phyloP scores from a whole-genome alignment of 2,329 filamentous ascomycete genomes.

The Shiraia sp. region DNA sequence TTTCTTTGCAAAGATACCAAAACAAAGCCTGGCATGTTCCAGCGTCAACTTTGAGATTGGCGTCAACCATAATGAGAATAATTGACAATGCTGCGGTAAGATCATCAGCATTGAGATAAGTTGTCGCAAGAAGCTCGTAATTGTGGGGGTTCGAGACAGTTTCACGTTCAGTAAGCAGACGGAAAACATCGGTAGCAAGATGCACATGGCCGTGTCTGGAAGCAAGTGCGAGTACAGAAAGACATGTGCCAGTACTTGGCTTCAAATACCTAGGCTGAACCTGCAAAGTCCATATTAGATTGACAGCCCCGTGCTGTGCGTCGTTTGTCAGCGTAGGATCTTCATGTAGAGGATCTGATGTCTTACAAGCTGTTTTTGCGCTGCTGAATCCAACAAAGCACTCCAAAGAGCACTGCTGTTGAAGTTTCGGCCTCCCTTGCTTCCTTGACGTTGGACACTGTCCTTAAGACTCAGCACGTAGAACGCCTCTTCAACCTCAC shows the following conservation, averaged over 20 bases:
- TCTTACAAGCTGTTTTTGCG: slow-evolving; percentile 60
- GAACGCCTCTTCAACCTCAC: slow-evolving; percentile 78
- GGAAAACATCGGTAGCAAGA: slow-evolving; percentile 73
- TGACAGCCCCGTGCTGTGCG: slow-evolving; percentile 63
- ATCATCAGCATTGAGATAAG: slow-evolving; percentile 66
- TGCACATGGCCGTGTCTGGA: slow-evolving; percentile 68
- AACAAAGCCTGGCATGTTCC: slow-evolving; percentile 68
- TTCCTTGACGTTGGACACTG: slow-evolving; percentile 16
- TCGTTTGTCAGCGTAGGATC: slow-evolving; percentile 8
- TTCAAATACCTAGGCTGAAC: slow-evolving; percentile 64
- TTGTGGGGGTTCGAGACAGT: slow-evolving; percentile 67
- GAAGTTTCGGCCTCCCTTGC: slow-evolving; percentile 42
- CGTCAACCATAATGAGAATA: slow-evolving; percentile 72
- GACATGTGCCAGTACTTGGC: slow-evolving; percentile 66
- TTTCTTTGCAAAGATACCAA: slow-evolving; percentile 55
- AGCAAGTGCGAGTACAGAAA: slow-evolving; percentile 73
- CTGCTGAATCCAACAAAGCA: slow-evolving; percentile 76
- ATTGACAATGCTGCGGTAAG: slow-evolving; percentile 68
- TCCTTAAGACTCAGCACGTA: slow-evolving; percentile 60
- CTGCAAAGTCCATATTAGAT: slow-evolving; percentile 71
- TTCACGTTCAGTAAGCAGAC: slow-evolving; percentile 62
- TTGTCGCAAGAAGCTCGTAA: slow-evolving; percentile 77
- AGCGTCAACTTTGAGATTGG: slow-evolving; percentile 60
- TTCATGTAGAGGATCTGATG: not conserved
- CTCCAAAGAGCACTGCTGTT: slow-evolving; percentile 65